Evolutionary conservation across 306 rosid genomes (phyloP).

Genomic region (Cicer cuneatum): DNA sequence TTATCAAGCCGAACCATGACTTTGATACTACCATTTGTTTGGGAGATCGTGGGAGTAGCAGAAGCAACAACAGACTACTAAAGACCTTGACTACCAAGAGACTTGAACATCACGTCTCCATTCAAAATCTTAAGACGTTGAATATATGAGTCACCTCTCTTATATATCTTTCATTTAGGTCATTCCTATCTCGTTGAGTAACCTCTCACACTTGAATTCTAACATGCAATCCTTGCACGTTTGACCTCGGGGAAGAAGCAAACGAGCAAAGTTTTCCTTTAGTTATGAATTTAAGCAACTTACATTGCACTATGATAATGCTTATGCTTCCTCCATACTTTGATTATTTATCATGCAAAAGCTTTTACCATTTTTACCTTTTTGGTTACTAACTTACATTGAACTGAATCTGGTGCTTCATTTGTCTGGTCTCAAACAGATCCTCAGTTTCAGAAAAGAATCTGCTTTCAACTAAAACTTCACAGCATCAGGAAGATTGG

Average conservation of each 20-base stretch:
- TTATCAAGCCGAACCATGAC: too few species aligned
- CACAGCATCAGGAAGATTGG: slow-evolving; percentile 77
- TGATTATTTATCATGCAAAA: slow-evolving; percentile 17
- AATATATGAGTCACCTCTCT: too few species aligned
- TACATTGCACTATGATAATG: neutral
- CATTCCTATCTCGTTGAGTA: too few species aligned
- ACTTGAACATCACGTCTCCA: too few species aligned
- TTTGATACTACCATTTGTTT: too few species aligned
- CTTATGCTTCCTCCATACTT: slow-evolving; percentile 19
- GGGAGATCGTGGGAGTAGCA: too few species aligned
- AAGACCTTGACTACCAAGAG: too few species aligned
- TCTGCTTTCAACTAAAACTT: slow-evolving; percentile 66
- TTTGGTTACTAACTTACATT: slow-evolving; percentile 31
- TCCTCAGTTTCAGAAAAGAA: slow-evolving; percentile 68
- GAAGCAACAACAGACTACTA: too few species aligned
- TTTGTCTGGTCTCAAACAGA: slow-evolving; percentile 50
- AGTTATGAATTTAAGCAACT: neutral
- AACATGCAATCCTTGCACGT: slow-evolving; percentile 4
- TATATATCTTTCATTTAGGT: too few species aligned
- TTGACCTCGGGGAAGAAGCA: slow-evolving; percentile 15
- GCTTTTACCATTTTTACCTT: neutral
- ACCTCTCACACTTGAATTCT: too few species aligned
- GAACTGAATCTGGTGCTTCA: slow-evolving; percentile 30
- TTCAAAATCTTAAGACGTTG: too few species aligned
- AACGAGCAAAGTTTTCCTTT: neutral